Evolutionary conservation across 768 basidiomycete species (phyloP), one percentile per base, ranked within the genome.

Genomic region (Amanita jacksonii): DNA sequence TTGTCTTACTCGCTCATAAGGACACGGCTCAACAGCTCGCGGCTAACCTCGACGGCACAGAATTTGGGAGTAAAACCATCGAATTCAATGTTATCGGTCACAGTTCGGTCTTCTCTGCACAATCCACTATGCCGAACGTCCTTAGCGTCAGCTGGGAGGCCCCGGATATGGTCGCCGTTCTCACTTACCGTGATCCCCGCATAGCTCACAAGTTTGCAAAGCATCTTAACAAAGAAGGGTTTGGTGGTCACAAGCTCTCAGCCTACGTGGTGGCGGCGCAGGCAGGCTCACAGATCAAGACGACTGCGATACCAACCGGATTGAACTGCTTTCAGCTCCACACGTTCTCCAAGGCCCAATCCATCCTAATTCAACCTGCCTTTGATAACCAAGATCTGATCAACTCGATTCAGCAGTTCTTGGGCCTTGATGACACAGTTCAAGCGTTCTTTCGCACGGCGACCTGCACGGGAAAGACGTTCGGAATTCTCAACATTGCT

Each of bases 131-230:
- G 43, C n/a, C 33, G 5, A 36, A 36, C 10, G 28, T 43, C 13
- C 43, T 43, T 5, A 43, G 33, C 6, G 8, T 43, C 9, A 36
- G 33, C 16, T 43, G 43, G 43, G 43, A 43, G 25, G 12, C 25
- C 8, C 33, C 33, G 12, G 13, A 7, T 10, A 43, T 43, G 43
- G 32, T 36, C 16, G 43, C 43, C 9, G 12, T 35, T 16, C 34
- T 43, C 2, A 35, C 43, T 25, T 43, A 43, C 16, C 43, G 19
- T 13, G 33, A 43, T 22, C 43, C 43, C 18, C 20, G 22, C 10
- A 15, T 18, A 24, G 43, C 43, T 16, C 34, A 25, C 6, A n/a
- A 15, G 12, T 34, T 36, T 32, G 33, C 33, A 1, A 24, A 43
- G 5, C 34, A 36, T 13, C 10, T 43, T 7, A 36, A 35, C 16